Evolutionary conservation across 169 alveolate species (phyloP).

Genomic region (Cryptosporidium xiaoi): DNA sequence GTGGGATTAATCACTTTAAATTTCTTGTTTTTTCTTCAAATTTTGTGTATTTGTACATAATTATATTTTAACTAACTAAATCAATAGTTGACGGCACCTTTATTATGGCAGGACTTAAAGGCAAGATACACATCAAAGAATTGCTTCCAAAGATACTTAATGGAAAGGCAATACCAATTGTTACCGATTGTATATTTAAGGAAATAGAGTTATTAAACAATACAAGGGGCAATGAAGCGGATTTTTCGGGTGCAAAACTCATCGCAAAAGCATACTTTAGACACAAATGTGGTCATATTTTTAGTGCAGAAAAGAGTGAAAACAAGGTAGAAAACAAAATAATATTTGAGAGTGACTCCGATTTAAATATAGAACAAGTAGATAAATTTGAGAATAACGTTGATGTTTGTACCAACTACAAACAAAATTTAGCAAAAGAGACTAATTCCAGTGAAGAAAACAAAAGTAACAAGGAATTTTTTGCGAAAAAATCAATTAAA

Average conservation of each 20-base stretch:
- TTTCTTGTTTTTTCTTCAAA: not conserved
- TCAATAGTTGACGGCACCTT: conserved; percentile 74
- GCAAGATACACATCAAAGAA: conserved; percentile 73
- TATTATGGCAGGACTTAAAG: conserved; percentile 66
- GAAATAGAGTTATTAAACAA: conserved; percentile 39
- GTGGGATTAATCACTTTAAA: not conserved
- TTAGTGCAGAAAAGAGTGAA: conserved; percentile 4
- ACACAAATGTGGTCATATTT: conserved; percentile 60
- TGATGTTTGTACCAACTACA: not conserved
- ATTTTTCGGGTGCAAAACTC: conserved; percentile 71
- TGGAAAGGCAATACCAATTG: conserved; percentile 72
- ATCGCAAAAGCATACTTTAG: conserved; percentile 62
- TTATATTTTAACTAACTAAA: not conserved
- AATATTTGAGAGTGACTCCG: not conserved
- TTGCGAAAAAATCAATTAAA: not conserved
- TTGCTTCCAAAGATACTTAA: conserved; percentile 65
- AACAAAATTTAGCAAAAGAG: not conserved
- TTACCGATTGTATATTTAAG: conserved; percentile 66
- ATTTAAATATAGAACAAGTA: not conserved
- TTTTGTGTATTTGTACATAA: not conserved
- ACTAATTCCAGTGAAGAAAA: not conserved
- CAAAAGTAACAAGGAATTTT: not conserved
- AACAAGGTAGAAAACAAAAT: not conserved
- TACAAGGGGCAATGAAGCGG: not conserved
- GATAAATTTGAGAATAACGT: not conserved